These are phyloP conservation scores for Taphrina communis DNA, from an alignment of 1,139 yeast genomes.

Conservation along the genomic window DNA sequence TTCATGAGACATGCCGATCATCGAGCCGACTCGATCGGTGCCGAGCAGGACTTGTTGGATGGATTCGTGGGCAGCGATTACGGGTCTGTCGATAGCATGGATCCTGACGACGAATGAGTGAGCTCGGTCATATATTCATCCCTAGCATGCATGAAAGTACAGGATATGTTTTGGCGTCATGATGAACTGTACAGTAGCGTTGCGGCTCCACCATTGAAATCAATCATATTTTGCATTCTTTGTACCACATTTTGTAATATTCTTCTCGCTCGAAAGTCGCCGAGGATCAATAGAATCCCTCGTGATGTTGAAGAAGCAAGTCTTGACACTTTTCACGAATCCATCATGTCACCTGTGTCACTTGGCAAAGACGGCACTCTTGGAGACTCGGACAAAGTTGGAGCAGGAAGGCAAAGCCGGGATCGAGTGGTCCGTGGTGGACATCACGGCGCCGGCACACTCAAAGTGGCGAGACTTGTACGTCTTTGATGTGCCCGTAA, in stretches of 20 bases:
- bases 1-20: constrained; percentile 19
- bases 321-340: constrained; percentile 21
- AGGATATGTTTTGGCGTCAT: neutral
- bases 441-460: neutral
- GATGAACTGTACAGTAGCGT: neutral
- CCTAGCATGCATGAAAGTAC: too few species aligned
- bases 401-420: neutral
- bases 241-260: too few species aligned
- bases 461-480: constrained; percentile 8
- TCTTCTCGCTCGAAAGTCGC: neutral
- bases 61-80: constrained; percentile 34
- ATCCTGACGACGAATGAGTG: neutral
- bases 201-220: neutral
- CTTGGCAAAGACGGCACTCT: constrained; percentile 3
- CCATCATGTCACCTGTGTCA: constrained; percentile 19
- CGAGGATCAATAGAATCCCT: too few species aligned
- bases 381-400: neutral
- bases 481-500: constrained; percentile 28
- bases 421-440: constrained; percentile 9
- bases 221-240: too few species aligned
- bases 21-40: constrained; percentile 32
- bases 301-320: neutral
- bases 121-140: neutral
- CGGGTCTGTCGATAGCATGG: constrained; percentile 20
- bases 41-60: constrained; percentile 32